These are phyloP conservation scores for Primulina eburnea DNA, from an alignment of 257 asterid species.

Conservation along the genomic window DNA sequence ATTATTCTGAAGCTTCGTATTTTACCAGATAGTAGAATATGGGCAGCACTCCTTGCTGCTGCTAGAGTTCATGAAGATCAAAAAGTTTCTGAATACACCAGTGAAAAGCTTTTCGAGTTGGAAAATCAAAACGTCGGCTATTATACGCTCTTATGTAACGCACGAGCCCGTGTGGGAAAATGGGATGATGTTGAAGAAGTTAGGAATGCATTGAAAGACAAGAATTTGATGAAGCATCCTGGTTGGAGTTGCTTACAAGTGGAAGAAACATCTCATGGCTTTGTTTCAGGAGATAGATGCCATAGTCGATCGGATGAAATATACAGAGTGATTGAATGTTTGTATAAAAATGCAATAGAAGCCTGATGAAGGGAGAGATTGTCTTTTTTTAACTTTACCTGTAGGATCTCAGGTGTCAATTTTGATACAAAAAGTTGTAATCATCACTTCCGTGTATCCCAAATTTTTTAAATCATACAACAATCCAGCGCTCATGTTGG, in stretches of 20 bases:
- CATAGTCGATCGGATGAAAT: conserved; percentile 31
- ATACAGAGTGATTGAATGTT: conserved; percentile 23
- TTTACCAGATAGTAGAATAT: conserved; percentile 42
- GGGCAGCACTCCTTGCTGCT: conserved; percentile 50
- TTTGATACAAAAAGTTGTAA: no score
- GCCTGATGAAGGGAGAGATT: neutral
- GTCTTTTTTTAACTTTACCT: neutral
- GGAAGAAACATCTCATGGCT: conserved; percentile 32
- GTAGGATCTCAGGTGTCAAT: neutral
- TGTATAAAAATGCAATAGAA: conserved; percentile 21
- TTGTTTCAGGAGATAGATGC: conserved; percentile 44
- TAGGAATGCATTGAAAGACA: conserved; percentile 36
- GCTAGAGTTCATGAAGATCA: conserved; percentile 35
- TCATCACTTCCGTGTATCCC: neutral
- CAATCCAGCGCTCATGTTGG: no score
- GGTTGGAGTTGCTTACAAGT: conserved; percentile 56
- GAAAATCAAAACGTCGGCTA: conserved; percentile 41
- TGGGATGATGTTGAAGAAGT: conserved; percentile 45
- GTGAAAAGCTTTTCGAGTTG: conserved; percentile 33
- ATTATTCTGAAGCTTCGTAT: conserved; percentile 30
- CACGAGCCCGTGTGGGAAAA: conserved; percentile 33
- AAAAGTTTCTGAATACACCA: conserved; percentile 31
- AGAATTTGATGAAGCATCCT: conserved; percentile 37
- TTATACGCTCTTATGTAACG: conserved; percentile 36
- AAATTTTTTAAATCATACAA: no score